Percentiles rank a stretch among this genome's conserved stretches.
These are phyloP conservation scores for Calamus simplicifolius DNA, from an alignment of 176 grass and related monocot species.

Conservation along the genomic window DNA sequence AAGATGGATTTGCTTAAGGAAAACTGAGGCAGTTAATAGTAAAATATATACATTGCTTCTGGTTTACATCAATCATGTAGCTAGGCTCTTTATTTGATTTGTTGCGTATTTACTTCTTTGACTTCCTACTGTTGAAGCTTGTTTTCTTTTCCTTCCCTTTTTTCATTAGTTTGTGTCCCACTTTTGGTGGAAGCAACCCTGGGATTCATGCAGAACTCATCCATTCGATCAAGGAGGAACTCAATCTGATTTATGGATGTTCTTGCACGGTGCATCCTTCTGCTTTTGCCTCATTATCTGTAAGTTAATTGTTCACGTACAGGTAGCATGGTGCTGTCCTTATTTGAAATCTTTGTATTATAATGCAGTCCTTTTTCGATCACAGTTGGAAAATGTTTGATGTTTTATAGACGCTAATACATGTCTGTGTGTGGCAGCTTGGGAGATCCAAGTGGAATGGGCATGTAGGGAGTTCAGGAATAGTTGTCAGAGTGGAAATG, in stretches of 20 bases:
- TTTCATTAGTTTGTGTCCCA: conserved; percentile 24
- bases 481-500: conserved; percentile 44
- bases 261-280: conserved; percentile 28
- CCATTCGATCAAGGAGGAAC: conserved; percentile 32
- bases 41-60: too few relatives aligned
- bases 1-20: too few relatives aligned
- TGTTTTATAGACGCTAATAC: background rate
- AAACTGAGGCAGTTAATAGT: too few relatives aligned
- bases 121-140: too few relatives aligned
- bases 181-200: conserved; percentile 39
- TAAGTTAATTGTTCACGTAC: conserved; percentile 10
- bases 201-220: conserved; percentile 41
- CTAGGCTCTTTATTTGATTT: too few relatives aligned
- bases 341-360: too few relatives aligned
- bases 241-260: conserved; percentile 38
- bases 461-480: conserved; percentile 24
- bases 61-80: too few relatives aligned
- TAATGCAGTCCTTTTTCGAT: too few relatives aligned
- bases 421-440: conserved; percentile 12
- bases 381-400: background rate
- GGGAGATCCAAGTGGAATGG: conserved; percentile 56
- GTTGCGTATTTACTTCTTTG: too few relatives aligned
- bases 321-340: too few relatives aligned
- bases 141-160: too few relatives aligned
- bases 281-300: conserved; percentile 50